phyloP scores from a whole-genome alignment of 2,329 filamentous ascomycete genomes.

The Calonectria henricotiae region DNA sequence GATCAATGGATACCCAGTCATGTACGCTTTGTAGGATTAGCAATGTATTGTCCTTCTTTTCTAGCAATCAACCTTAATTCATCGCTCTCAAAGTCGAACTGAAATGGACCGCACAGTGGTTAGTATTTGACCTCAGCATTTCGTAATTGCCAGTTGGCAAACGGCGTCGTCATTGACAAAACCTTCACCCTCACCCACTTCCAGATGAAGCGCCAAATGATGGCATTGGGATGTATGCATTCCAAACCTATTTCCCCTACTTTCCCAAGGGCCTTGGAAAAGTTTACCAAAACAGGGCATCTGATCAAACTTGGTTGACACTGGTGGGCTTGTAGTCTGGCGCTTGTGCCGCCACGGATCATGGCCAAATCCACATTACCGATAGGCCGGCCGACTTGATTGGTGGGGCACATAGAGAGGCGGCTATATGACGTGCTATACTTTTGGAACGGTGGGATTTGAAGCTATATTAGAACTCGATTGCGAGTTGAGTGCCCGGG shows the following conservation, averaged over 20 bases:
- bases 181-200: slow-evolving; percentile 4
- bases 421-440: slow-evolving; percentile 51
- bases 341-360: slow-evolving; percentile 44
- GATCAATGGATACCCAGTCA: slow-evolving; percentile 31
- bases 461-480: slow-evolving; percentile 33
- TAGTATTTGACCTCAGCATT: not conserved
- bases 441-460: slow-evolving; percentile 35
- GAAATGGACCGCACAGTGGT: not conserved
- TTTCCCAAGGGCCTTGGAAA: slow-evolving; percentile 4
- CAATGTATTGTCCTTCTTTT: slow-evolving; percentile 3
- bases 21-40: slow-evolving; percentile 24
- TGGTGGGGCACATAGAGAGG: slow-evolving; percentile 39
- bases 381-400: slow-evolving; percentile 34
- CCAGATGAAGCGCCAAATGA: not conserved
- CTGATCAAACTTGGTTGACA: slow-evolving; percentile 35
- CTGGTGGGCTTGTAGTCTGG: slow-evolving; percentile 34
- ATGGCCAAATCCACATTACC: slow-evolving; percentile 37
- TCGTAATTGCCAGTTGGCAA: not conserved
- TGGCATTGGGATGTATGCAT: not conserved
- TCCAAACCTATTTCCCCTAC: slow-evolving; percentile 8
- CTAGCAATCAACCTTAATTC: slow-evolving; percentile 8
- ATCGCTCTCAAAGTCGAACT: not conserved
- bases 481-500: not conserved
- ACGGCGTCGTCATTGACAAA: slow-evolving; percentile 29
- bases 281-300: slow-evolving; percentile 1